Base-by-base conservation (phyloP, 2,329 filamentous ascomycete species). In the Talaromyces rugulosus region DNA sequence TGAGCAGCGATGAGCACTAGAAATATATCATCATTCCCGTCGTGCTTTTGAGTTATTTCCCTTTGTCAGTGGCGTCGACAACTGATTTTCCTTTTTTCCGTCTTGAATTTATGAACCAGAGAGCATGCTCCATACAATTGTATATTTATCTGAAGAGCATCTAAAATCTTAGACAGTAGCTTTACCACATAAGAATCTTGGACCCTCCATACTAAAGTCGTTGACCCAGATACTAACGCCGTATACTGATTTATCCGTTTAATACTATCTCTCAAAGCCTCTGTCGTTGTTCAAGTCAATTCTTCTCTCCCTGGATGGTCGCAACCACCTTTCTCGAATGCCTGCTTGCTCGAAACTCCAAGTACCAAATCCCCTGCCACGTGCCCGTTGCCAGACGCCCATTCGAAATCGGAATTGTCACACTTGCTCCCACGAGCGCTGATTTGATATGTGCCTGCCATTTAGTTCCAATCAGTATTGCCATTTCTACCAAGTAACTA, bases 331-430 rank as follows among this genome's bases (percentile, higher is more conserved):
- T 90, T 70, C 95, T 85, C 66, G 86, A 82, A 77, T 97, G 93
- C 77, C 86, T 91, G 68, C 81, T 81, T 3, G 81, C 84, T 61
- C 94, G 84, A 74, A 98, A 98, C 77, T 98, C 95, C 66, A 97
- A 79, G 75, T 96, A 96, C 90, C 91, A 98, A 63, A 98, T 94
- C 0, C 95, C 87, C 66, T 81, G 79, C 80, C 80, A 82, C 16
- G 86, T 88, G 1, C 86, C 86, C 16, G 82, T 85, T 9, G 80
- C 88, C 73, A 98, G 75, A 68, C 85, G 87, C 44, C 95, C 95
- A 71, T 98, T 87, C 63, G 85, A 89, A 74, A 99, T 97, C 1
- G 95, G 95, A 62, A 99, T 89, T 5, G 88, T 94, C 2, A 98
- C 87, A 68, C 90, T 96, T 4, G 93, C 91, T 14, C 95, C 95